Evolutionary conservation across 2,329 filamentous ascomycete genomes (phyloP), one percentile per base, ranked within the genome.

Genomic region (Neocucurbitaria cava): DNA sequence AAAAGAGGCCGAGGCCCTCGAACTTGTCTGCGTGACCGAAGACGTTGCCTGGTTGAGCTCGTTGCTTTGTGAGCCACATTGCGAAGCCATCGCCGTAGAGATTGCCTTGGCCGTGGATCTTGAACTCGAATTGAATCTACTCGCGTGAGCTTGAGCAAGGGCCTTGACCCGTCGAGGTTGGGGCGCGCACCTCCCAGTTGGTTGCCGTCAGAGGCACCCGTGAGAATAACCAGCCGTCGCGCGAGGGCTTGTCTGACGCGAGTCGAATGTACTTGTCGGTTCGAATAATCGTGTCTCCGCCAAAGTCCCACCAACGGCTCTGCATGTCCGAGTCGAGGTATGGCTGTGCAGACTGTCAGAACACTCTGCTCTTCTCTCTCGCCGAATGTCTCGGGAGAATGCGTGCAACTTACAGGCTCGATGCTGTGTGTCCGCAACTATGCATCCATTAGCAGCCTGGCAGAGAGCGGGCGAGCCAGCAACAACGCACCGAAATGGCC

Each of bases 221-320:
- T 44, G 93, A 97, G 81, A 94, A 98, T 64, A 98, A 82, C 91
- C 91, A 97, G 71, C 95, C 95, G 69, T 87, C 85, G 78, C 96
- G 92, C 69, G 94, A 97, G 56, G 91, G 90, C 59, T 90, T 89
- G 78, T 98, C 92, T 54, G 92, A 90, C 26, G 93, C 93, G 52
- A 99, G 86, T 66, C 95, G 92, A 67, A 99, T 89, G 79, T 98
- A 97, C 78, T 85, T 83, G 71, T 89, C 87, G 59, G 86, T 84
- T 63, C 87, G 83, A 70, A 97, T 85, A 69, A 99, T 89, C 36
- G 94, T 92, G 80, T 96, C 92, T 73, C 94, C 95, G 74, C 95
- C 95, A 85, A 96, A 99, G 81, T 99, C 95, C 79, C 94, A 99
- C 94, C 95, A 99, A 75, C 95, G 89, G 81, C 91, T 96, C 81